A percentile compares a stretch with the other conserved stretches of the same genome.
phyloP scores from a whole-genome alignment of 176 grass and related monocot genomes.

The Triticum turgidum region DNA sequence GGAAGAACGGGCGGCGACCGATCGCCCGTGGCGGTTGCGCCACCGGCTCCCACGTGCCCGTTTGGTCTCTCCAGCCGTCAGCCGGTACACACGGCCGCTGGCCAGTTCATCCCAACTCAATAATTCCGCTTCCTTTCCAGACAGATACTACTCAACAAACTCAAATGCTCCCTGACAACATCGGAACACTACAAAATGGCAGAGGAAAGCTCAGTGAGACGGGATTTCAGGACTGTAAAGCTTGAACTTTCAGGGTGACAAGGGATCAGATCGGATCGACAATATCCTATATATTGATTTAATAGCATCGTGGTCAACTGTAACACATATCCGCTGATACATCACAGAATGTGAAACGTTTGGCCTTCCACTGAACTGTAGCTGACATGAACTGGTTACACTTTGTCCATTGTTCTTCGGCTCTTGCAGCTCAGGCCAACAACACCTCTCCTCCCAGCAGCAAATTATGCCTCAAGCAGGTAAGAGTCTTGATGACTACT shows the following conservation, averaged over 20 bases:
- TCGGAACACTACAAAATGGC: neutral
- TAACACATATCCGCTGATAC: neutral
- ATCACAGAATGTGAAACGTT: neutral
- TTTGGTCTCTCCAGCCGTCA: neutral
- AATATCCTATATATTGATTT: neutral
- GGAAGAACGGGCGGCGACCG: no score
- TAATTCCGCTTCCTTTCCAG: neutral
- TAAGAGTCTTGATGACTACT: neutral
- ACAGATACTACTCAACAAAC: neutral
- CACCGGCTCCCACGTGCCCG: neutral
- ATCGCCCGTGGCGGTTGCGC: neutral
- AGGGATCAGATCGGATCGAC: neutral
- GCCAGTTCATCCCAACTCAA: neutral
- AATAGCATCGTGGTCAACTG: neutral
- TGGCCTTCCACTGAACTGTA: neutral
- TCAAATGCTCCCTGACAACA: neutral
- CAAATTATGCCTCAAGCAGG: neutral
- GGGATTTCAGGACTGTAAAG: neutral
- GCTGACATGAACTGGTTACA: neutral
- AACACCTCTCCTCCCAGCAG: neutral
- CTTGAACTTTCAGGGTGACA: neutral
- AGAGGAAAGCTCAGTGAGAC: neutral
- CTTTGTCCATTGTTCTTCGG: neutral
- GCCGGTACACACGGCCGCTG: neutral
- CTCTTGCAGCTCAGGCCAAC: neutral